These are phyloP conservation scores for Telopea speciosissima DNA, from an alignment of 177 flowering plant genomes.

Conservation along the genomic window DNA sequence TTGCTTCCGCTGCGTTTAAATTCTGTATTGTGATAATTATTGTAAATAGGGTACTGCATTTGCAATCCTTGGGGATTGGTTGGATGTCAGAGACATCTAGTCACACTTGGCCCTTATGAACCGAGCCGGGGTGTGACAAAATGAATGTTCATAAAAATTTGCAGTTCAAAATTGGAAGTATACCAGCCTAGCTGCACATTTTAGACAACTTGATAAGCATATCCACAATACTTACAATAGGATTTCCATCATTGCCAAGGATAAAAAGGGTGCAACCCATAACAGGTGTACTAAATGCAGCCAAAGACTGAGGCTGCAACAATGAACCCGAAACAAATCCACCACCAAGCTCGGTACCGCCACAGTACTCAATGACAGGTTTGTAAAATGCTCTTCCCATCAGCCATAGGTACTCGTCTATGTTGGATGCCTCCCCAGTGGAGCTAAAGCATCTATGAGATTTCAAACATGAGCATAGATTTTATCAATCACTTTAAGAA, in stretches of 20 bases:
- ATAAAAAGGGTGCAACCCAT: constrained; percentile 81
- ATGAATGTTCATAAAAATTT: neutral
- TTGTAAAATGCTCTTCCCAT: constrained; percentile 89
- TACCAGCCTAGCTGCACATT: neutral
- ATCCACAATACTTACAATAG: constrained; percentile 49
- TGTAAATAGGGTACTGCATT: too few species aligned
- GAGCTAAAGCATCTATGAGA: constrained; percentile 76
- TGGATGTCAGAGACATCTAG: too few species aligned
- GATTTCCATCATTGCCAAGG: constrained; percentile 65
- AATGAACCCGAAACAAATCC: constrained; percentile 79
- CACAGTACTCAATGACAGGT: constrained; percentile 95
- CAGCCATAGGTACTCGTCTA: constrained; percentile 90
- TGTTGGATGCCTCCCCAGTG: constrained; percentile 92
- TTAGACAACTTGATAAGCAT: constrained; percentile 7
- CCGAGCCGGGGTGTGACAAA: too few species aligned
- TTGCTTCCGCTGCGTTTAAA: too few species aligned
- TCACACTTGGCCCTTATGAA: too few species aligned
- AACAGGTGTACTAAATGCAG: constrained; percentile 95
- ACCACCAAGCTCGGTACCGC: constrained; percentile 97
- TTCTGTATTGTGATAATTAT: too few species aligned
- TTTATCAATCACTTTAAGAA: neutral
- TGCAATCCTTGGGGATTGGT: too few species aligned
- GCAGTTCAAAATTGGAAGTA: neutral
- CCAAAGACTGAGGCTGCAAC: constrained; percentile 74
- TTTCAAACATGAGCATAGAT: constrained; percentile 10